Evolutionary conservation across 176 grass and related monocot genomes (phyloP), one percentile per base, ranked within the genome.

Genomic region (Eragrostis curvula): DNA sequence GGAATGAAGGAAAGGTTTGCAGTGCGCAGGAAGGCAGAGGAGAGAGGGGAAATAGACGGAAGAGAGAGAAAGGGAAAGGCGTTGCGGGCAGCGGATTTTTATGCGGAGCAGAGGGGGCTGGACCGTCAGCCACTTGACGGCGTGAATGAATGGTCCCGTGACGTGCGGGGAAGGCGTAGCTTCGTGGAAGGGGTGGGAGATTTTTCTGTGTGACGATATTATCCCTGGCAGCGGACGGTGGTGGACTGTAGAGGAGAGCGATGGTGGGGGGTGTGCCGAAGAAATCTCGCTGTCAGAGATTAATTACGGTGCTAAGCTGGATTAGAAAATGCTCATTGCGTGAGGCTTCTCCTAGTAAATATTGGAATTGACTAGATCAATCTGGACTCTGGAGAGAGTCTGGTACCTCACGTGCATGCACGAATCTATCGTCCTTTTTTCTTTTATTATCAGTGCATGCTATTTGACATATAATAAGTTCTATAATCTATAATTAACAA

Each of bases 11-110:
- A 23, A 48, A 57, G 46, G 84, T 45, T 42, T 52, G 85, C 62
- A 71, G 67, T 74, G 70, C 50, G 25, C 69, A 43, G 76, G 30
- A 75, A 70, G 82, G 43, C 75, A 80, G 68, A 39, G 2, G 17
- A n/a, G 25, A 62, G 61, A 43, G 59, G n/a, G 66, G 41, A 11
- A 7, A 40, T 8, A 27, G 51, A 43, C 8, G 20, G 25, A 23
- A 45, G 15, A 27, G 25, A 40, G 23, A 17, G 36, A 66, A 29
- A 50, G 52, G 28, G 69, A 59, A 5, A 27, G 11, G 23, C 4
- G 29, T 21, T 23, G 52, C 6, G 68, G 69, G 62, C 30, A 11
- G 81, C 50, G 30, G 60, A 45, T 75, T 80, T 80, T 89, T 80
- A 75, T 80, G 66, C 5, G 36, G 60, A 50, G 45, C 9, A 3